phyloP scores from a whole-genome alignment of 2,329 filamentous ascomycete genomes.

The Fusarium incarnatum region DNA sequence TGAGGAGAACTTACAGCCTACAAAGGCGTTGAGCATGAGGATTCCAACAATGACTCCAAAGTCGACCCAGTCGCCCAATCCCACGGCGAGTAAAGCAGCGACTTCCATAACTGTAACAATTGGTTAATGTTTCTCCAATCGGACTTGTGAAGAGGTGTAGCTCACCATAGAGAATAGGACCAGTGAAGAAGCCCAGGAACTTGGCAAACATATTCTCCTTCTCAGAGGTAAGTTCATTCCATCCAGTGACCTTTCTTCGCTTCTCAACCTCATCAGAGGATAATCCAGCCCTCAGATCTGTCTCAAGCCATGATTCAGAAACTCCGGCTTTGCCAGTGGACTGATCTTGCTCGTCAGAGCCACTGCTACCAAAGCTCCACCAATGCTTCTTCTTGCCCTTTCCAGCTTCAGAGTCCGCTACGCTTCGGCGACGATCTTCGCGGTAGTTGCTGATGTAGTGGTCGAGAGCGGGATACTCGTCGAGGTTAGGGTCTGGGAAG shows the following conservation, averaged over 20 bases:
- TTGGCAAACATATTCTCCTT: conserved; percentile 23
- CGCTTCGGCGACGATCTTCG: conserved; percentile 27
- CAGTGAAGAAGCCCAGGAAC: conserved; percentile 5
- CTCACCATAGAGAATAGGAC: conserved; percentile 28
- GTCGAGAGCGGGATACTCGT: conserved; percentile 30
- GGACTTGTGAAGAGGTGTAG: accelerated
- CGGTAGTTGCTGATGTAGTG: conserved; percentile 35
- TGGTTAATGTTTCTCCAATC: not conserved
- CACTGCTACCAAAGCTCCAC: conserved; percentile 27
- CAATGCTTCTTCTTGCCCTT: conserved; percentile 32
- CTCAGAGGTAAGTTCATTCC: conserved; percentile 30
- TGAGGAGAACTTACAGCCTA: conserved; percentile 16
- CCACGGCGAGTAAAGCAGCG: conserved; percentile 28
- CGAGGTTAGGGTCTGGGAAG: conserved; percentile 17
- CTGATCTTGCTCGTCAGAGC: not conserved
- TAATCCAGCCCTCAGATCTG: conserved; percentile 14
- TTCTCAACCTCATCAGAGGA: conserved; percentile 20
- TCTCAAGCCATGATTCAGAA: conserved; percentile 30
- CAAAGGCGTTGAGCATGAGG: conserved; percentile 33
- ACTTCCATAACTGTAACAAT: conserved; percentile 26
- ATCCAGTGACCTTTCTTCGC: conserved; percentile 18
- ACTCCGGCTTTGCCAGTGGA: conserved; percentile 4
- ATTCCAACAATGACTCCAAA: conserved; percentile 33
- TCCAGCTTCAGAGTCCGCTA: not conserved
- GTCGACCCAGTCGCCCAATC: conserved; percentile 29